Evolutionary conservation across 306 rosid genomes (phyloP).

Genomic region (Casuarina equisetifolia): DNA sequence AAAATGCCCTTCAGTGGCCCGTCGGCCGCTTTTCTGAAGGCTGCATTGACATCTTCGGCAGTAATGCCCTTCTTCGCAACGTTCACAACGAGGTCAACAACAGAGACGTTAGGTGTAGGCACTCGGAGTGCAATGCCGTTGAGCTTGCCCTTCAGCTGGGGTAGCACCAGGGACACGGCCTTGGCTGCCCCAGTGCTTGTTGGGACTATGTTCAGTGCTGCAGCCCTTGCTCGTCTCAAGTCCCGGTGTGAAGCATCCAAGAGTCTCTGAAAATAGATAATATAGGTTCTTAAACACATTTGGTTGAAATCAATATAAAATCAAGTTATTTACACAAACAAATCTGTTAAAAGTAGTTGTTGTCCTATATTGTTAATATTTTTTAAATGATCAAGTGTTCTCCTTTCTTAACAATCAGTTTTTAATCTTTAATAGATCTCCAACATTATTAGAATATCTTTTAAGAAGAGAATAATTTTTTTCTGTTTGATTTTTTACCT

Average conservation of each 20-base stretch:
- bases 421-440: too few relatives aligned
- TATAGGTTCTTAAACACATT: background rate
- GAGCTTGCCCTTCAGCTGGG: constrained; percentile 94
- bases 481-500: constrained; percentile 39
- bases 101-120: constrained; percentile 95
- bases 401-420: too few relatives aligned
- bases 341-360: too few relatives aligned
- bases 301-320: background rate
- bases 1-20: constrained; percentile 82
- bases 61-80: constrained; percentile 82
- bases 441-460: too few relatives aligned
- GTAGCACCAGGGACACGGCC: constrained; percentile 92
- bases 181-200: constrained; percentile 99
- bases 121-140: constrained; percentile 97
- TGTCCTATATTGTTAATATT: too few relatives aligned
- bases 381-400: too few relatives aligned
- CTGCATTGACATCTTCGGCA: constrained; percentile 91
- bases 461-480: background rate
- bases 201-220: constrained; percentile 95
- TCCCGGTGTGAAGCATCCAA: constrained; percentile 98
- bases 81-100: constrained; percentile 89
- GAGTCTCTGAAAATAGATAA: constrained; percentile 61
- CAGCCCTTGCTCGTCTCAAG: constrained; percentile 95
- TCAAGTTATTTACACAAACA: background rate
- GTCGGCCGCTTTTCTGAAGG: constrained; percentile 89